Evolutionary conservation across 1,284 basidiomycete genomes (phyloP).

Genomic region (Ceratobasidium sp.): DNA sequence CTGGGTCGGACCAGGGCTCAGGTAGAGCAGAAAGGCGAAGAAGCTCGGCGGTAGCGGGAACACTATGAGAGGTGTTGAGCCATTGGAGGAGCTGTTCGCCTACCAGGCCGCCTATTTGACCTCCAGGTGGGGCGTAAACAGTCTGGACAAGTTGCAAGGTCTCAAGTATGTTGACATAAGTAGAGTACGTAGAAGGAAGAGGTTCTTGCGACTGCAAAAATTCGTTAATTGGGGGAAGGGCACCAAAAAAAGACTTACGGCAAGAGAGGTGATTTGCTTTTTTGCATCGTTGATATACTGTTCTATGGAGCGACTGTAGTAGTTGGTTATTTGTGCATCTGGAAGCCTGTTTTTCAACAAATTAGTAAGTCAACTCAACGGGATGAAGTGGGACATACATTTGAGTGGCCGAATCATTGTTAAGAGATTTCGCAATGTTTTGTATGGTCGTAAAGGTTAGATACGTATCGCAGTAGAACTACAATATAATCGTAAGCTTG

Average conservation of each 20-base stretch:
- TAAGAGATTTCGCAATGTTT: constrained; percentile 41
- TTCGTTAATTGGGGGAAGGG: not conserved
- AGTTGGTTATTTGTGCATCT: constrained; percentile 36
- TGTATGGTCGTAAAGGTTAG: constrained; percentile 49
- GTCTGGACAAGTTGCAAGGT: constrained; percentile 89
- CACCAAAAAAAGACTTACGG: constrained; percentile 41
- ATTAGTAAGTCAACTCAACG: not conserved
- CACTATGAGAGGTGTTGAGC: constrained; percentile 90
- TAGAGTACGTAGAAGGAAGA: constrained; percentile 54
- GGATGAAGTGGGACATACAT: constrained; percentile 8
- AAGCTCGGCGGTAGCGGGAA: constrained; percentile 88
- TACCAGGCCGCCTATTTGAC: constrained; percentile 81
- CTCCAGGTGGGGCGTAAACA: constrained; percentile 86
- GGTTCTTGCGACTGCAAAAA: constrained; percentile 12
- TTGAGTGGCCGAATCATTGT: constrained; percentile 35
- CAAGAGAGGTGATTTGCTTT: constrained; percentile 48
- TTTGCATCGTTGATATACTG: constrained; percentile 49
- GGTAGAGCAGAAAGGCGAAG: constrained; percentile 80
- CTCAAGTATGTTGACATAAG: constrained; percentile 79
- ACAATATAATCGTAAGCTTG: not conserved
- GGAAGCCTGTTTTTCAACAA: not conserved
- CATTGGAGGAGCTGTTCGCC: constrained; percentile 97
- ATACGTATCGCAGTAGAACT: constrained; percentile 48
- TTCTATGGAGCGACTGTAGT: constrained; percentile 43
- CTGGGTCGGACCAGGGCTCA: constrained; percentile 84